These are phyloP conservation scores for Colletotrichum lupini DNA, from an alignment of 2,329 filamentous ascomycete species.

Conservation along the genomic window DNA sequence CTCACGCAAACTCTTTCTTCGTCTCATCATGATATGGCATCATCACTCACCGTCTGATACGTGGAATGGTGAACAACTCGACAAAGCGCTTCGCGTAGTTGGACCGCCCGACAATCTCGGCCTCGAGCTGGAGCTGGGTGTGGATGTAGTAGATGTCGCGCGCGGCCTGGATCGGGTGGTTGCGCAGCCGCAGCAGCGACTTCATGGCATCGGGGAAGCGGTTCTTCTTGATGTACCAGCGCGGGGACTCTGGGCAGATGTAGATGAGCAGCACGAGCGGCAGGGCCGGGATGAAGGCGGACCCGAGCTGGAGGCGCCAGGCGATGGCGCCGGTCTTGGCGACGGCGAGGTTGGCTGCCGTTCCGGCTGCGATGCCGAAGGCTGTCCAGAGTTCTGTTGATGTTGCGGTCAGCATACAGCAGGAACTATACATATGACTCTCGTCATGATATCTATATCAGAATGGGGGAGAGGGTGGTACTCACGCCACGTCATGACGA, in stretches of 20 bases:
- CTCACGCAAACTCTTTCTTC: too few relatives aligned
- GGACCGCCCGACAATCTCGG: conserved; percentile 41
- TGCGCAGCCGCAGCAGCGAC: conserved; percentile 67
- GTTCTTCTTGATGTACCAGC: conserved; percentile 74
- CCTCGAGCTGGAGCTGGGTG: conserved; percentile 46
- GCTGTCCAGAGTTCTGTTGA: conserved; percentile 74
- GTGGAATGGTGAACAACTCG: conserved; percentile 68
- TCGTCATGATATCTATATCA: neutral
- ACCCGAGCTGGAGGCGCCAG: conserved; percentile 70
- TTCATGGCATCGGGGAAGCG: conserved; percentile 64
- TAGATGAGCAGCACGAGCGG: conserved; percentile 65
- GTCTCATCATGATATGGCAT: too few relatives aligned
- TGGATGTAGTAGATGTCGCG: conserved; percentile 73
- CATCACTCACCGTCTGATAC: conserved; percentile 53
- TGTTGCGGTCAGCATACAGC: conserved; percentile 57
- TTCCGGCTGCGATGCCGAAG: conserved; percentile 64
- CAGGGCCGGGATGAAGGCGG: conserved; percentile 69
- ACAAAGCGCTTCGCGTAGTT: conserved; percentile 61
- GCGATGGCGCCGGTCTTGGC: conserved; percentile 59
- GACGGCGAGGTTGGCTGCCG: conserved; percentile 67
- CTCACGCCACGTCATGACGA: conserved; percentile 44
- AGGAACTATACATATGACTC: too few relatives aligned
- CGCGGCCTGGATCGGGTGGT: conserved; percentile 68
- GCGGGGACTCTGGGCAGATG: conserved; percentile 73
- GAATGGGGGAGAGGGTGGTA: neutral